Conservation (phyloP, 2,329 filamentous ascomycete species). For the Nothomitra cinnamomea region DNA sequence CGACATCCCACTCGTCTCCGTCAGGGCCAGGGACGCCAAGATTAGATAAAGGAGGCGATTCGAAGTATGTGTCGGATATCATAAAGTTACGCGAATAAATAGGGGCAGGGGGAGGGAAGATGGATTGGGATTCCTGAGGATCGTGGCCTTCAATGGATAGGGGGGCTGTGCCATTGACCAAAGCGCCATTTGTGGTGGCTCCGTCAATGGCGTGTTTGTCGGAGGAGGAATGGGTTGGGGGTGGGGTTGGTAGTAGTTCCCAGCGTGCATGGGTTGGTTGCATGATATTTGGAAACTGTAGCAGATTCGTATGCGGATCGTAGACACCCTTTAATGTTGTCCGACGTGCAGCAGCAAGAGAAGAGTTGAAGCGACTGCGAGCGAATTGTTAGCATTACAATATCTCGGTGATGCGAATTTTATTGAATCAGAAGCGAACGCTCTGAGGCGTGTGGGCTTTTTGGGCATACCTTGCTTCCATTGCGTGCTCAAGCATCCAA, state of each 20-base stretch:
- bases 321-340: constrained; percentile 63
- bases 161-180: not conserved
- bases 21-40: constrained; percentile 43
- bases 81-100: constrained; percentile 44
- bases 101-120: constrained; percentile 37
- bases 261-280: constrained; percentile 79
- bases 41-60: constrained; percentile 38
- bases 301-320: constrained; percentile 81
- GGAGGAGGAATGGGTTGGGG: constrained; percentile 3
- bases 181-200: not conserved
- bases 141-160: constrained; percentile 1
- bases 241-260: constrained; percentile 44
- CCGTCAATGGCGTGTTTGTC: not conserved
- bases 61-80: constrained; percentile 42
- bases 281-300: constrained; percentile 76
- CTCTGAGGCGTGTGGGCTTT: constrained; percentile 8
- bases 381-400: not conserved
- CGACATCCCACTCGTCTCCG: constrained; percentile 30
- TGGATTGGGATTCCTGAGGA: constrained; percentile 15
- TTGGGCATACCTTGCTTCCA: constrained; percentile 59
- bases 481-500: constrained; percentile 91
- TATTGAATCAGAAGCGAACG: not conserved
- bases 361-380: constrained; percentile 64
- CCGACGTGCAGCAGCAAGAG: constrained; percentile 50
- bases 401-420: not conserved